Percentiles rank a stretch among this genome's conserved stretches.
phyloP scores from a whole-genome alignment of 257 asterid genomes.

The Ocimum tenuiflorum region DNA sequence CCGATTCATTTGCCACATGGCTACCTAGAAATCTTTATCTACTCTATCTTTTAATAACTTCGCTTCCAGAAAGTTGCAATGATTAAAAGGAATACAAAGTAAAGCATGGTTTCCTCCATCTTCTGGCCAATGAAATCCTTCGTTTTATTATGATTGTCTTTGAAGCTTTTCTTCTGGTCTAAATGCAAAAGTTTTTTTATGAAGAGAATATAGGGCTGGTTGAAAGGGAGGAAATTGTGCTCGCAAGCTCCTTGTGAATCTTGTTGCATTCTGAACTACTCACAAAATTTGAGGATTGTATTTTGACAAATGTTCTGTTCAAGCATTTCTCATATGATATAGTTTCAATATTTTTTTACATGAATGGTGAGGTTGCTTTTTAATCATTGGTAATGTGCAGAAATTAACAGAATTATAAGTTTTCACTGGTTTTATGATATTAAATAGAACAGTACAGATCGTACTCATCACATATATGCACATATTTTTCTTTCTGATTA shows the following conservation, averaged over 20 bases:
- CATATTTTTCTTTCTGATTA: no score
- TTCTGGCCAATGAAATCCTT: neutral
- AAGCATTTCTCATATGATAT: neutral
- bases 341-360: neutral
- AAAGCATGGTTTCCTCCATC: neutral
- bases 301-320: neutral
- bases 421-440: neutral
- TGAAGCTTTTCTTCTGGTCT: neutral
- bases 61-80: neutral
- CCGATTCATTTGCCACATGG: conserved; percentile 5
- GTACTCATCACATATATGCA: no score
- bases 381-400: neutral
- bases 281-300: neutral
- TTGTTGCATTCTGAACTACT: conserved; percentile 8
- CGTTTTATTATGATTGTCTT: neutral
- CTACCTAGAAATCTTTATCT: neutral
- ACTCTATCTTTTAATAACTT: neutral
- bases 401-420: neutral
- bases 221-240: neutral
- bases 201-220: neutral
- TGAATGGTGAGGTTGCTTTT: neutral
- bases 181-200: neutral
- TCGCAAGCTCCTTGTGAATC: neutral
- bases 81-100: neutral
- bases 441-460: neutral